Evolutionary conservation across 2,329 filamentous ascomycete genomes (phyloP), one percentile per base, ranked within the genome.

Genomic region (Didymosphaeria variabile): DNA sequence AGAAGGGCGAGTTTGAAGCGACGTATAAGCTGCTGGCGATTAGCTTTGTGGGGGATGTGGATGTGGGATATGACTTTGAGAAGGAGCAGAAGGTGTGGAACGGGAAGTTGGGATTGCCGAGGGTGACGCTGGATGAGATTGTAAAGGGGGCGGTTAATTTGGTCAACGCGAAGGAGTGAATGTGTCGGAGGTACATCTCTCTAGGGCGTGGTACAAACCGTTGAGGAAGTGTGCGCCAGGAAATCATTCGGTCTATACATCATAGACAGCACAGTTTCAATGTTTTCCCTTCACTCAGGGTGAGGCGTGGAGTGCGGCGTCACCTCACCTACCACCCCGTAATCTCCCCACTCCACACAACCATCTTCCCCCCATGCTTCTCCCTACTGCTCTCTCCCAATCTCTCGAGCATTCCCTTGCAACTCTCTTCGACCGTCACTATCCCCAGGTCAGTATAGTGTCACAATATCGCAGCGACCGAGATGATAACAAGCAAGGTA

Each of bases 1-100:
- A 69, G 36, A 51, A 12, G 5, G 72, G 70, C 2, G 70, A 73
- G 45, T 60, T 47, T 10, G 47, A 53, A 23, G 67, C 67, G 1
- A 61, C 59, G 46, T 75, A 60, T 60, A 45, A 55, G 9, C 31
- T 74, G 36, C 15, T 71, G 10, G 59, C 63, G 13, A 19, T 67
- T 9, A 69, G 60, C 34, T 71, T 74, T 38, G 62, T 61, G 8
- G 67, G 56, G 1, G 68, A 73, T 60, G 54, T 72, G 4, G 63
- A 73, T 57, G 63, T 69, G 60, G 26, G 26, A 6, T 29, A 29
- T 29, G 26, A 71, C 38, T 73, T 71, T 53, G 63, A 63, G 50
- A 65, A 55, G 47, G 72, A 68, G 52, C 57, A 67, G 19, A 57
- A 67, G 53, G 29, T 74, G 1, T 72, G 67, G 66, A 73, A 73